phyloP scores from a whole-genome alignment of 495 filamentous ascomycete genomes.

The Hypoxylon cercidicola region DNA sequence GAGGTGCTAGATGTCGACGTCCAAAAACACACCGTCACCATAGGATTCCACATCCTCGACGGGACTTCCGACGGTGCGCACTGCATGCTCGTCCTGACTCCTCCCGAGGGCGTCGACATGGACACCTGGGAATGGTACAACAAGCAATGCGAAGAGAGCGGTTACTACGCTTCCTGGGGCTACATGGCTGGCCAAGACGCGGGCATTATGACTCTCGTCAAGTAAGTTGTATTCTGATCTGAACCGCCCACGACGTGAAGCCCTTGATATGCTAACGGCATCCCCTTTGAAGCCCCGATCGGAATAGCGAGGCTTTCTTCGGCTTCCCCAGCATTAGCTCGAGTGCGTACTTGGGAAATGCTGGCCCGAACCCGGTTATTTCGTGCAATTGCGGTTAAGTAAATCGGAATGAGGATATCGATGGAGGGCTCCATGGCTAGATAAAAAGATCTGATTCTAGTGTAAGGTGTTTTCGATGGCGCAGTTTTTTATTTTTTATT shows the following conservation, averaged over 20 bases:
- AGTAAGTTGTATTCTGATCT: slow-evolving; percentile 12
- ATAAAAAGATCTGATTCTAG: neutral
- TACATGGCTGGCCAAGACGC: slow-evolving; percentile 25
- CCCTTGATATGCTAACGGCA: neutral
- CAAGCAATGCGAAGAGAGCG: slow-evolving; percentile 21
- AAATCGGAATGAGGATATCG: neutral
- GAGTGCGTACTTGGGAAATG: slow-evolving; percentile 13
- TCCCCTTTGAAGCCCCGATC: slow-evolving; percentile 14
- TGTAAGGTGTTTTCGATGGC: too few relatives aligned
- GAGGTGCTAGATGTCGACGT: slow-evolving; percentile 20
- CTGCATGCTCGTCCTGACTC: slow-evolving; percentile 21
- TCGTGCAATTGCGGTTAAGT: slow-evolving; percentile 20
- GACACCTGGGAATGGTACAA: slow-evolving; percentile 33
- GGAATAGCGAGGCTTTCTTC: slow-evolving; percentile 31
- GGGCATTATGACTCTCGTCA: slow-evolving; percentile 40
- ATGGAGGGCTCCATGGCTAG: neutral
- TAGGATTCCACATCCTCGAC: slow-evolving; percentile 24
- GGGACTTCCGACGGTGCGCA: neutral
- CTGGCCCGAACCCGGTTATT: slow-evolving; percentile 27
- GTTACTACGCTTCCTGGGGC: slow-evolving; percentile 39
- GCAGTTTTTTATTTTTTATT: neutral
- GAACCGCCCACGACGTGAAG: neutral
- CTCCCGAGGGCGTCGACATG: slow-evolving; percentile 22
- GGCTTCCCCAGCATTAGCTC: slow-evolving; percentile 36
- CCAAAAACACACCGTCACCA: slow-evolving; percentile 4